These are phyloP conservation scores for Zopfochytrium polystomum DNA, from an alignment of 371 early-diverging fungal species.

Conservation along the genomic window DNA sequence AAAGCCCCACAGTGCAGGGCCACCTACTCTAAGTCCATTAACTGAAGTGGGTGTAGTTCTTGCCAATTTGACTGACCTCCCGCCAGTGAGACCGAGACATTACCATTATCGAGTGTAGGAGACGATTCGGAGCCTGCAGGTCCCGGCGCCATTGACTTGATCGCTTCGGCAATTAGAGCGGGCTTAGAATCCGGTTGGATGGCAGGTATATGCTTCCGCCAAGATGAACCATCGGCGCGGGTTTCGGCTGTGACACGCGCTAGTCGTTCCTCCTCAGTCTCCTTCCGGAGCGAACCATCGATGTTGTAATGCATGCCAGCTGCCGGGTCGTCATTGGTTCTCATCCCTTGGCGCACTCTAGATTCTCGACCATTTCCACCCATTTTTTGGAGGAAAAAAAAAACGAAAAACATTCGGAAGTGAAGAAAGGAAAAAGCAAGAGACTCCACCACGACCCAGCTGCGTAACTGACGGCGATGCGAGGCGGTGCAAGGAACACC, in stretches of 20 bases:
- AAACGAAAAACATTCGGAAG: no score
- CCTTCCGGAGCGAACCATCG: background rate
- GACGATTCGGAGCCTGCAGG: background rate
- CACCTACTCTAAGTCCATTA: slow-evolving; percentile 2
- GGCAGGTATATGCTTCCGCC: background rate
- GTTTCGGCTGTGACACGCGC: background rate
- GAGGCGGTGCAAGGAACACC: no score
- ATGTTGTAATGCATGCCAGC: no score
- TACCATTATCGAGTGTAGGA: background rate
- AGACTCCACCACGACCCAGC: no score
- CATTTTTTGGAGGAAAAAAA: no score
- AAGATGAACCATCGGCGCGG: background rate
- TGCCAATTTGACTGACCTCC: background rate
- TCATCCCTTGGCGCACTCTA: no score
- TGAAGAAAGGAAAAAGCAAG: no score
- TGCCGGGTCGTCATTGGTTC: no score
- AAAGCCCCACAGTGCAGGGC: slow-evolving; percentile 20
- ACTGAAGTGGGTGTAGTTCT: no score
- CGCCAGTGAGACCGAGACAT: background rate
- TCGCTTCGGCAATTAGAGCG: background rate
- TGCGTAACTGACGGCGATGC: no score
- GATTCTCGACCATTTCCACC: no score
- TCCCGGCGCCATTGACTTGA: background rate
- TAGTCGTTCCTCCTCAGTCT: slow-evolving; percentile 1
- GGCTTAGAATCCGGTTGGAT: background rate